These are phyloP conservation scores for Corniculantispora saksenae DNA, from an alignment of 2,329 filamentous ascomycete genomes.

Conservation along the genomic window DNA sequence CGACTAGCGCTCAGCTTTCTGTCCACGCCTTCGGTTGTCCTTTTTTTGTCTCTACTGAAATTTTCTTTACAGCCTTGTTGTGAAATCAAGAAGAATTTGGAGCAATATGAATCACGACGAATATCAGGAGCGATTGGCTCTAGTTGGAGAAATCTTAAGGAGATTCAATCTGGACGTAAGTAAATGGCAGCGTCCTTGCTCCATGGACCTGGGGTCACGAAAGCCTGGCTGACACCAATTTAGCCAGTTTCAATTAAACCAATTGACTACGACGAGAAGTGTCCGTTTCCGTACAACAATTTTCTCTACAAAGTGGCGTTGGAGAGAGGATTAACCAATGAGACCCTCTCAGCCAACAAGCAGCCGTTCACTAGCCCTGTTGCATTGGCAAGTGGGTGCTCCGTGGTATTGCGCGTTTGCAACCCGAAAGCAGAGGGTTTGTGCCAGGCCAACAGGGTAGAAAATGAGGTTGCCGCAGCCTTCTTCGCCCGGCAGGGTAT, in stretches of 20 bases:
- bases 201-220: not conserved
- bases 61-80: too few relatives aligned
- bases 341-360: not conserved
- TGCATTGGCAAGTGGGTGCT: not conserved
- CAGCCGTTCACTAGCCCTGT: not conserved
- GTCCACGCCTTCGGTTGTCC: too few relatives aligned
- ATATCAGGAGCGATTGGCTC: not conserved
- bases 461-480: not conserved
- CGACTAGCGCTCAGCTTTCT: not conserved
- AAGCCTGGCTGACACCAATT: not conserved
- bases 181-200: not conserved
- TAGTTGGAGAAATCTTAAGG: not conserved
- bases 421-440: not conserved
- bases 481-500: not conserved
- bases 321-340: not conserved
- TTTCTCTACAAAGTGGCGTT: not conserved
- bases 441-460: not conserved
- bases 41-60: too few relatives aligned
- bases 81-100: not conserved
- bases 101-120: not conserved
- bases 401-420: not conserved
- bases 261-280: not conserved
- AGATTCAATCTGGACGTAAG: not conserved
- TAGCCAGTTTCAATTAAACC: not conserved
- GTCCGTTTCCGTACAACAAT: not conserved